Base-by-base conservation (phyloP, 306 rosid species). In the Inga oerstediana region DNA sequence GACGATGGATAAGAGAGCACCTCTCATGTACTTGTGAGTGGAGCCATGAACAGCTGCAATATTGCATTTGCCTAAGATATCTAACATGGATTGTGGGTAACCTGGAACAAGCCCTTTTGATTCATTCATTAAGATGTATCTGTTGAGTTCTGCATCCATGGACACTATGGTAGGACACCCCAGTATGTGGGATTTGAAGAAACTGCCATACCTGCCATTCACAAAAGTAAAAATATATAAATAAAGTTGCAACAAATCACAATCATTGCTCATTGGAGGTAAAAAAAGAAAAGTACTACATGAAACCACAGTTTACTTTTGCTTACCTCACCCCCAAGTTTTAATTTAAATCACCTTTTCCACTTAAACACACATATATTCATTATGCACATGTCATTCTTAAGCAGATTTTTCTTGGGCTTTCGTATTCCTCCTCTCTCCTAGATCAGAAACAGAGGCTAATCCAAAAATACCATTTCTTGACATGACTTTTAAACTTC, bases 31-130 rank as follows among this genome's bases (percentile, higher is more conserved):
- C 93, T 90, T 97, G 83, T 97, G 99, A 10, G 97, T 88, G 88
- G 93, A 87, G 91, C 99, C 98, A 87, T 97, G 94, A 80, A 94
- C 97, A 80, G 99, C 99, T 49, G 97, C 98, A 82, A 97, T 97
- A 79, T 97, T 97, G 78, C 93, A 87, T 83, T 89, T 91, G 30
- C 99, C 99, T 52, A 97, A 86, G 72, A 97, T 91, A 77, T 97
- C 98, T 20, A 94, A 84, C 99, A 97, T 97, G 78, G 99, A 97
- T 70, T 90, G 92, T 5, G 99, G 99, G 84, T 97, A 97, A 3
- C 99, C 99, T 73, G 99, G 97, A 85, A 97, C 95, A 41, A 97
- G 94, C 16, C 99, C 99, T 81, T 92, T 94, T 56, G 97, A 80
- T 87, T 97, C 98, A 86, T 94, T 97, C 98, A 92, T 87, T 34